These are phyloP conservation scores for Taphrina communis DNA, from an alignment of 1,139 yeast genomes.

Conservation along the genomic window DNA sequence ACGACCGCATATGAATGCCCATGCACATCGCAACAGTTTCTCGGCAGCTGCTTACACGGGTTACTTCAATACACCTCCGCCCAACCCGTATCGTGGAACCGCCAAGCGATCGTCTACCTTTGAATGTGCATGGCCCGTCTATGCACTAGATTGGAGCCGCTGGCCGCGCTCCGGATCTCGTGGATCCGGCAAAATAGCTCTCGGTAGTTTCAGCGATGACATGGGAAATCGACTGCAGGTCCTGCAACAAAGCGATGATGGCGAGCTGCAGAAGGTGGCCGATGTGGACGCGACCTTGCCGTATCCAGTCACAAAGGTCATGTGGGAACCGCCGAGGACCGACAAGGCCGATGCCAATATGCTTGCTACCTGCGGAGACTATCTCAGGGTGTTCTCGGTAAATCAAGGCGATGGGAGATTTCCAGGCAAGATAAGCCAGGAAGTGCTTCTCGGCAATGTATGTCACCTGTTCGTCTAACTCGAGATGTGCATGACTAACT, in stretches of 20 bases:
- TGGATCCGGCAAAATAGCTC: conserved; percentile 30
- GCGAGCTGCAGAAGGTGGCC: conserved; percentile 30
- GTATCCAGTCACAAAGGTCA: conserved; percentile 39
- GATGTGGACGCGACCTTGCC: conserved; percentile 34
- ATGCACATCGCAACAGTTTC: conserved; percentile 39
- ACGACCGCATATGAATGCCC: conserved; percentile 17
- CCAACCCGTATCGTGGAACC: conserved; percentile 8
- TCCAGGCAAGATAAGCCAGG: conserved; percentile 26
- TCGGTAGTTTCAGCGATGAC: conserved; percentile 39
- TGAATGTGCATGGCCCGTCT: conserved; percentile 41
- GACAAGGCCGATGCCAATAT: conserved; percentile 19
- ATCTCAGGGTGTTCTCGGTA: conserved; percentile 32
- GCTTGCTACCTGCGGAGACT: conserved; percentile 41
- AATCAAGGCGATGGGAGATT: conserved; percentile 3
- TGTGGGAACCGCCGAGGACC: conserved; percentile 41
- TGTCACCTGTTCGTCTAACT: background rate
- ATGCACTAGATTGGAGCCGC: conserved; percentile 35
- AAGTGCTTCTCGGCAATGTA: conserved; percentile 39
- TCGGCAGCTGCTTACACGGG: conserved; percentile 32
- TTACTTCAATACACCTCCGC: conserved; percentile 26
- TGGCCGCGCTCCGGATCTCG: conserved; percentile 26
- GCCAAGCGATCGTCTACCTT: conserved; percentile 1
- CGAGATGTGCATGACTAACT: background rate
- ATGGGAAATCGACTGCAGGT: conserved; percentile 33
- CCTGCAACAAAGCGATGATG: conserved; percentile 29